Evolutionary conservation across 495 filamentous ascomycete genomes (phyloP).

Genomic region (Chaetomium fimeti): DNA sequence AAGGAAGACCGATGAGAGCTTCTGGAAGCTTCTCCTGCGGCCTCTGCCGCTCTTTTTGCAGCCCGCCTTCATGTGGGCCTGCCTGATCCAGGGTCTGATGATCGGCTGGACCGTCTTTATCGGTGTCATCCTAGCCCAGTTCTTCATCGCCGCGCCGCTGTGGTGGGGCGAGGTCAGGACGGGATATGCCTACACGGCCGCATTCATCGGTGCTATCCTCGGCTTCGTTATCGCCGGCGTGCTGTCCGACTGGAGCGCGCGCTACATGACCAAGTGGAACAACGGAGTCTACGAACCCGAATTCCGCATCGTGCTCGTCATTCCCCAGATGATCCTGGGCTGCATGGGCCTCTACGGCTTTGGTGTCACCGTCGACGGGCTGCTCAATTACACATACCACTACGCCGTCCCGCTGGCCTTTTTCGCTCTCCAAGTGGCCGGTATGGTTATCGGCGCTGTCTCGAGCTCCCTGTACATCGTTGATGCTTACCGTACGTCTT

Average conservation of each 20-base stretch:
- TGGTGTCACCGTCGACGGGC: slow-evolving; percentile 61
- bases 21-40: slow-evolving; percentile 65
- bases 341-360: slow-evolving; percentile 82
- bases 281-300: slow-evolving; percentile 86
- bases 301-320: slow-evolving; percentile 77
- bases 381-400: slow-evolving; percentile 56
- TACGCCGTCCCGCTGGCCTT: slow-evolving; percentile 76
- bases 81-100: slow-evolving; percentile 82
- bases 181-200: slow-evolving; percentile 84
- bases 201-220: slow-evolving; percentile 78
- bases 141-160: slow-evolving; percentile 76
- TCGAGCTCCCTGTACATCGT: slow-evolving; percentile 87
- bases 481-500: slow-evolving; percentile 78
- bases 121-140: slow-evolving; percentile 77
- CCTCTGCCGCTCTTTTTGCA: slow-evolving; percentile 66
- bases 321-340: slow-evolving; percentile 75
- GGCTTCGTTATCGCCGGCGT: slow-evolving; percentile 75
- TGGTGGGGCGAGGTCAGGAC: slow-evolving; percentile 79
- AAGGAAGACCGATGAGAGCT: slow-evolving; percentile 62
- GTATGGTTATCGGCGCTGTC: slow-evolving; percentile 89
- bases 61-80: slow-evolving; percentile 85
- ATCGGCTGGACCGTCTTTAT: slow-evolving; percentile 97
- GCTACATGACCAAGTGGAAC: slow-evolving; percentile 69
- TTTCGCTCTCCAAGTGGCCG: slow-evolving; percentile 72
- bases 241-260: slow-evolving; percentile 70